phyloP scores from a whole-genome alignment of 352 stramenopile species.

The Globisporangium mamillatum region DNA sequence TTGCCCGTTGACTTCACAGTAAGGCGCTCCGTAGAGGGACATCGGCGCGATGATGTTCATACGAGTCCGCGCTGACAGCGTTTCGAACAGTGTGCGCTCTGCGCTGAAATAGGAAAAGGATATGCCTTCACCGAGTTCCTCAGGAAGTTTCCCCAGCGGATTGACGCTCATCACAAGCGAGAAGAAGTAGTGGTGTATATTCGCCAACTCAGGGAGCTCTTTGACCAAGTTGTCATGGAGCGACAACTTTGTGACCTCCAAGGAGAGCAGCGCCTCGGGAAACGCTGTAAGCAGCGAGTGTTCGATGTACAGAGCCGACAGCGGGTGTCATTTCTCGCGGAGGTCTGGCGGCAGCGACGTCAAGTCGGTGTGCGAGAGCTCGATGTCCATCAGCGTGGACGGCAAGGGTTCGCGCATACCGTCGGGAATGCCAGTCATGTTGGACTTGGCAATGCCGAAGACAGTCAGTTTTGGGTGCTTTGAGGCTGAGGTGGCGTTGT shows the following conservation, averaged over 20 bases:
- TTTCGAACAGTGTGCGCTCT: constrained; percentile 1
- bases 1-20: not conserved
- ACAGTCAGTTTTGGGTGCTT: constrained; percentile 7
- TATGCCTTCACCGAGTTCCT: not conserved
- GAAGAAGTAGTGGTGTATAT: constrained; percentile 23
- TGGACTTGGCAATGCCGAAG: constrained; percentile 5
- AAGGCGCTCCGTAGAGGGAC: not conserved
- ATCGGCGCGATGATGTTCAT: not conserved
- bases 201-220: constrained; percentile 1
- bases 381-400: not conserved
- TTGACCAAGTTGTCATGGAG: constrained; percentile 9
- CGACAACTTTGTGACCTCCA: not conserved
- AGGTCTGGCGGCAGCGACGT: constrained; percentile 13
- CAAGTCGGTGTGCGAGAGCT: constrained; percentile 13
- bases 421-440: constrained; percentile 11
- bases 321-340: constrained; percentile 6
- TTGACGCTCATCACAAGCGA: constrained; percentile 6
- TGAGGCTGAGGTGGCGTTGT: not conserved
- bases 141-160: not conserved
- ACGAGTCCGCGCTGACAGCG: not conserved
- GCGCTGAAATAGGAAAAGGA: not conserved
- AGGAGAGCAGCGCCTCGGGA: not conserved
- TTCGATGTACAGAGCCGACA: constrained; percentile 4
- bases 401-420: constrained; percentile 10
- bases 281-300: constrained; percentile 9